Conservation (phyloP, 768 basidiomycete species). For the Coprinopsis strossmayeri region DNA sequence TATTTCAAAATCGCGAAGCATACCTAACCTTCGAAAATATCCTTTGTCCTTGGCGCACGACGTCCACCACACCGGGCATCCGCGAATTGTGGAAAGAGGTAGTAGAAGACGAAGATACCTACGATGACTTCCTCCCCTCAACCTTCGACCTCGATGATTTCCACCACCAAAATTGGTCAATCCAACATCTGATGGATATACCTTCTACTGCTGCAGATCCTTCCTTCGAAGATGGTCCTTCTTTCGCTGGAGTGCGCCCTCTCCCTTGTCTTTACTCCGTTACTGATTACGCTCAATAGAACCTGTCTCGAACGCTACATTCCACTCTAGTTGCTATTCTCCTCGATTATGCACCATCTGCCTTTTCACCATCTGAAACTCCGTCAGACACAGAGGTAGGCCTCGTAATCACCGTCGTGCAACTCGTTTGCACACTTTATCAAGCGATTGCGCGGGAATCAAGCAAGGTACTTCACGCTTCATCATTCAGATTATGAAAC, state of each 20-base stretch:
- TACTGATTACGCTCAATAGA: conserved; percentile 28
- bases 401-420: conserved; percentile 48
- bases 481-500: neutral
- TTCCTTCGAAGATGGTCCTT: neutral
- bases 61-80: neutral
- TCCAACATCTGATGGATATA: conserved; percentile 12
- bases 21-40: conserved; percentile 48
- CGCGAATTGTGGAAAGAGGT: conserved; percentile 26
- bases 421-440: conserved; percentile 58
- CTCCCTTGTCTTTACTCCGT: neutral
- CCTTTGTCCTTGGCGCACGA: conserved; percentile 20
- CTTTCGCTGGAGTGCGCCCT: neutral
- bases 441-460: conserved; percentile 41
- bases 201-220: neutral
- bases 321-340: conserved; percentile 76
- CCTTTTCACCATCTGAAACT: conserved; percentile 63
- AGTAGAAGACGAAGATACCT: conserved; percentile 27
- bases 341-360: conserved; percentile 79
- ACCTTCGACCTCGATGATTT: conserved; percentile 9
- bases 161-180: conserved; percentile 7
- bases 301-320: conserved; percentile 68
- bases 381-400: conserved; percentile 57
- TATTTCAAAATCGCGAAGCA: conserved; percentile 46
- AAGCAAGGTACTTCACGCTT: conserved; percentile 23
- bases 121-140: conserved; percentile 26